A percentile compares a stretch with the other conserved stretches of the same genome.
These are phyloP conservation scores for Bacidia gigantensis DNA, from an alignment of 495 filamentous ascomycete genomes.

Conservation along the genomic window DNA sequence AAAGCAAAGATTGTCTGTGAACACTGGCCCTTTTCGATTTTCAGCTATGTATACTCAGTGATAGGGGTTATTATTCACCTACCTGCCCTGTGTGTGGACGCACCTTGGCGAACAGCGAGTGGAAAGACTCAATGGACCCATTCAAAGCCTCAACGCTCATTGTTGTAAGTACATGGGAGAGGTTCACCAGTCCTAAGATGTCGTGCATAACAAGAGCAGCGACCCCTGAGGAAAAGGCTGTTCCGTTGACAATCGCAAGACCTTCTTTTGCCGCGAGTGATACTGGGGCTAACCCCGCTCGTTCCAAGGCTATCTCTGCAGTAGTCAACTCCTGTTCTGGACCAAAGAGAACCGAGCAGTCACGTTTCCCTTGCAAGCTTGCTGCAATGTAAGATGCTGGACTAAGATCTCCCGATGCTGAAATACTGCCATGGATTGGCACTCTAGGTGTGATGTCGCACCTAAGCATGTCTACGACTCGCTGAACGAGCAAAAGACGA, in stretches of 20 bases:
- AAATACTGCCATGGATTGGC: constrained; percentile 50
- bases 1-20: constrained; percentile 41
- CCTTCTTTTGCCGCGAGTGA: constrained; percentile 15
- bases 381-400: constrained; percentile 48
- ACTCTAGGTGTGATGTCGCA: constrained; percentile 39
- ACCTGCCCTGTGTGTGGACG: constrained; percentile 49
- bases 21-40: constrained; percentile 42
- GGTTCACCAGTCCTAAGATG: constrained; percentile 36
- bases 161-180: constrained; percentile 41
- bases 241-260: constrained; percentile 50
- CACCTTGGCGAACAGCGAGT: constrained; percentile 42
- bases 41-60: no score
- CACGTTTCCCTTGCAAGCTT: constrained; percentile 37
- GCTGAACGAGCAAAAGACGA: constrained; percentile 30
- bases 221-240: constrained; percentile 38
- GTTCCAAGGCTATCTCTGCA: not conserved
- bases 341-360: constrained; percentile 3
- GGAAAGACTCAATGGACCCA: constrained; percentile 39
- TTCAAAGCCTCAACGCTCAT: constrained; percentile 30
- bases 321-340: not conserved
- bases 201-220: constrained; percentile 41
- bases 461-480: constrained; percentile 31
- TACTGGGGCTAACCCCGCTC: not conserved
- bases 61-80: no score
- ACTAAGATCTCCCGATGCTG: constrained; percentile 51